Evolutionary conservation across 1,284 basidiomycete species (phyloP).

Genomic region (Somion occarium): DNA sequence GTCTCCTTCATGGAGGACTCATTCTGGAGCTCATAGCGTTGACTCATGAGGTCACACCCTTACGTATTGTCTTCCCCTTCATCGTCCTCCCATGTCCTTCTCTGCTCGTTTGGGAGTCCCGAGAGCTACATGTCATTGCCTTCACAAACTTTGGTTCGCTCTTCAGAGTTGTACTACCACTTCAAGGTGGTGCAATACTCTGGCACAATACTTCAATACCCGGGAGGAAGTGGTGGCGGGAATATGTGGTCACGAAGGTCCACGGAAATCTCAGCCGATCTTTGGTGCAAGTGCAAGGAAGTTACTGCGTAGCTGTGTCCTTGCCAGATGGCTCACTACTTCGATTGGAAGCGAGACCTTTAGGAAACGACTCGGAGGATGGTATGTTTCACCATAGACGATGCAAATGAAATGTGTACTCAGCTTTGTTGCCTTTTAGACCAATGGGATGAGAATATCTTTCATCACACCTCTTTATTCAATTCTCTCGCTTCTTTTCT

Average conservation of each 20-base stretch:
- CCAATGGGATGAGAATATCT: constrained; percentile 63
- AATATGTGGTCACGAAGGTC: constrained; percentile 60
- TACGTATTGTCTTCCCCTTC: constrained; percentile 78
- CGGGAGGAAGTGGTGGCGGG: constrained; percentile 56
- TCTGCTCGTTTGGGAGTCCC: constrained; percentile 53
- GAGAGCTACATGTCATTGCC: constrained; percentile 68
- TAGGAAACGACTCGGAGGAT: constrained; percentile 45
- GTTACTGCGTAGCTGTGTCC: constrained; percentile 64
- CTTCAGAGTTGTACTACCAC: constrained; percentile 71
- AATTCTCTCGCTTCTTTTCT: constrained; percentile 65
- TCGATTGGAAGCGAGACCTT: constrained; percentile 59
- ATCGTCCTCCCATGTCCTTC: constrained; percentile 63
- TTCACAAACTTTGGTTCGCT: constrained; percentile 69
- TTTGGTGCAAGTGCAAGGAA: constrained; percentile 67
- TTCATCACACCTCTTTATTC: constrained; percentile 58
- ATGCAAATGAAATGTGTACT: background rate
- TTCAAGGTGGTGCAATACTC: constrained; percentile 45
- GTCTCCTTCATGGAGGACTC: constrained; percentile 70
- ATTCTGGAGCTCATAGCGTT: constrained; percentile 77
- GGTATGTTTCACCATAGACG: constrained; percentile 34
- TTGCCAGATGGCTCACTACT: constrained; percentile 68
- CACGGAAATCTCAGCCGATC: constrained; percentile 32
- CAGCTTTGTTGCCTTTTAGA: constrained; percentile 31
- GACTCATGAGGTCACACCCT: constrained; percentile 53
- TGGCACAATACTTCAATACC: constrained; percentile 49